Percentiles rank a stretch among this genome's conserved stretches.
Conservation (phyloP, 139 green algal genomes). For the Asterochloris erici region DNA sequence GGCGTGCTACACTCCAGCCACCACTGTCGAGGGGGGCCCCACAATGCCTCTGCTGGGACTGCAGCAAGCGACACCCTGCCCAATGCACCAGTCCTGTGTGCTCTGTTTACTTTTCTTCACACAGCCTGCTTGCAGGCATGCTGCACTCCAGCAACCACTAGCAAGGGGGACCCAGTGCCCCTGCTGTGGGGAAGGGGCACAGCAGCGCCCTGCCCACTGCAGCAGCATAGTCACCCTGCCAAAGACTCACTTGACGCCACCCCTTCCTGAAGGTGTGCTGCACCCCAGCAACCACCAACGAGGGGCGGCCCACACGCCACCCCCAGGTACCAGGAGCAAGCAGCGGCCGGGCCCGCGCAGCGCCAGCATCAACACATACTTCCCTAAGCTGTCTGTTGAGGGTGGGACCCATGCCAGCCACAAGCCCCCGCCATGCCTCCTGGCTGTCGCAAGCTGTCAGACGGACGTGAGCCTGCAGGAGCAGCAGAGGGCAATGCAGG, state of each 20-base stretch:
- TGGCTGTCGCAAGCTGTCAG: neutral
- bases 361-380: constrained; percentile 23
- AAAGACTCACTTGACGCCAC: neutral
- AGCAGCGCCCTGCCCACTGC: neutral
- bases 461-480: neutral
- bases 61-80: no score
- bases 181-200: neutral
- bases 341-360: neutral
- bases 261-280: neutral
- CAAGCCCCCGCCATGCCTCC: neutral
- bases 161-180: no score
- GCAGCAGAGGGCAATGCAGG: neutral
- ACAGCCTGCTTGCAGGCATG: no score
- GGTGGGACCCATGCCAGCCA: neutral
- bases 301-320: neutral
- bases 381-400: neutral
- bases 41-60: no score
- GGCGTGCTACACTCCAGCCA: no score
- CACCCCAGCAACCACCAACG: neutral
- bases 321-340: neutral
- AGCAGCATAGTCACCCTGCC: neutral
- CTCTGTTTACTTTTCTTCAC: no score
- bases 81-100: no score
- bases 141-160: no score
- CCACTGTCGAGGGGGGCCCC: no score